Evolutionary conservation across 257 asterid species (phyloP).

Genomic region (Linderniella brevidens): DNA sequence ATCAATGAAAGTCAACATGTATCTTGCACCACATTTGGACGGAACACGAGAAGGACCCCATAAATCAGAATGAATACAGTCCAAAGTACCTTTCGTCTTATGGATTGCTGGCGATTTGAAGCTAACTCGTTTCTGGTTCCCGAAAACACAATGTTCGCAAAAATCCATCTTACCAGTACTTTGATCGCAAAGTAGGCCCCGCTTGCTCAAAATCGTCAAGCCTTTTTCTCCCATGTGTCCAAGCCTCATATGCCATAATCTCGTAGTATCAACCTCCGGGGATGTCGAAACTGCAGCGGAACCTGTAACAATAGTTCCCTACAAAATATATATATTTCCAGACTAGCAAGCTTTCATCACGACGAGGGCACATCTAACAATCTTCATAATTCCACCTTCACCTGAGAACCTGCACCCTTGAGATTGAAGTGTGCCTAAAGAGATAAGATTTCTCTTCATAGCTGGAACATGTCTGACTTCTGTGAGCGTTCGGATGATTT

Average conservation of each 20-base stretch:
- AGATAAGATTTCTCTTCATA: neutral
- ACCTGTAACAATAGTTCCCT: neutral
- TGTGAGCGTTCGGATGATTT: neutral
- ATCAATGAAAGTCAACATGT: too few species aligned
- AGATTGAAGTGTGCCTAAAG: neutral
- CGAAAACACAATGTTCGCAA: too few species aligned
- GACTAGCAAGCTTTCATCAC: neutral
- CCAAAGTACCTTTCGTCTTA: too few species aligned
- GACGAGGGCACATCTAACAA: neutral
- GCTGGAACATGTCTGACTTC: neutral
- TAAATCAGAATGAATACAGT: too few species aligned
- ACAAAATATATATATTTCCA: neutral
- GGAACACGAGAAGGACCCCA: too few species aligned
- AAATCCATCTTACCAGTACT: neutral
- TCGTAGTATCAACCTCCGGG: neutral
- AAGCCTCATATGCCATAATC: neutral
- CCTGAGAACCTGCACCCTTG: too few species aligned
- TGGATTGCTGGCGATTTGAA: too few species aligned
- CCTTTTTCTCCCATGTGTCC: constrained; percentile 1
- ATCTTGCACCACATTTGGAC: too few species aligned
- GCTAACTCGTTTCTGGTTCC: too few species aligned
- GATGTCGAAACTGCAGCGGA: neutral
- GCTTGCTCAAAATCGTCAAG: neutral
- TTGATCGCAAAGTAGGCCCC: neutral
- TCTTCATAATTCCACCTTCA: neutral